A percentile compares a stretch with the other conserved stretches of the same genome.
Evolutionary conservation across 2,329 filamentous ascomycete genomes (phyloP).

Genomic region (Colletotrichum australisinense): DNA sequence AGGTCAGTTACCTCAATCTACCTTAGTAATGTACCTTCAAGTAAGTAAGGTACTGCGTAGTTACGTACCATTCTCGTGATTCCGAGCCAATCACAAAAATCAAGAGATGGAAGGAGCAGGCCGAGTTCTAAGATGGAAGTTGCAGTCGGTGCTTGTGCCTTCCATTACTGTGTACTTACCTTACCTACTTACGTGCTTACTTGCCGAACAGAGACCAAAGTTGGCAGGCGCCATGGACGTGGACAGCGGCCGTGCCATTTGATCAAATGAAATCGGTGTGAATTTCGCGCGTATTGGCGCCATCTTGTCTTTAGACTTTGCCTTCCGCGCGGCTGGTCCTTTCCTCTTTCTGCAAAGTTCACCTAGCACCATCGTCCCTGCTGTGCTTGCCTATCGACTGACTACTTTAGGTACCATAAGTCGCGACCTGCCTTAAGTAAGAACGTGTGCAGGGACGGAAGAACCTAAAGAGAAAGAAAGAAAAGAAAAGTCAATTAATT

Average conservation of each 20-base stretch:
- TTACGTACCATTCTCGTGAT: conserved; percentile 1
- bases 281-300: not conserved
- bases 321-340: conserved; percentile 15
- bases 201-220: not conserved
- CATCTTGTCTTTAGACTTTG: not conserved
- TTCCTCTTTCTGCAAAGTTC: not conserved
- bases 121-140: not conserved
- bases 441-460: not conserved
- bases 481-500: not conserved
- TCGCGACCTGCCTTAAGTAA: not conserved
- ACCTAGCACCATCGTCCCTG: not conserved
- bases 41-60: not conserved
- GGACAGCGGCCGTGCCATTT: not conserved
- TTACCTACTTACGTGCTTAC: too few species aligned
- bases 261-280: not conserved
- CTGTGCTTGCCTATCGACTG: too few species aligned
- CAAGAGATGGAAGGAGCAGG: not conserved
- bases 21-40: too few species aligned
- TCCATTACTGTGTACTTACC: not conserved
- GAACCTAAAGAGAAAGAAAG: not conserved
- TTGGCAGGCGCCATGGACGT: not conserved
- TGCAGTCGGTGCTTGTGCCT: not conserved
- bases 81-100: not conserved
- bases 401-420: too few species aligned
- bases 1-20: too few species aligned